Percentiles rank a stretch among this genome's conserved stretches.
These are phyloP conservation scores for Wickerhamomyces hampshirensis DNA, from an alignment of 805 yeast genomes.

Conservation along the genomic window DNA sequence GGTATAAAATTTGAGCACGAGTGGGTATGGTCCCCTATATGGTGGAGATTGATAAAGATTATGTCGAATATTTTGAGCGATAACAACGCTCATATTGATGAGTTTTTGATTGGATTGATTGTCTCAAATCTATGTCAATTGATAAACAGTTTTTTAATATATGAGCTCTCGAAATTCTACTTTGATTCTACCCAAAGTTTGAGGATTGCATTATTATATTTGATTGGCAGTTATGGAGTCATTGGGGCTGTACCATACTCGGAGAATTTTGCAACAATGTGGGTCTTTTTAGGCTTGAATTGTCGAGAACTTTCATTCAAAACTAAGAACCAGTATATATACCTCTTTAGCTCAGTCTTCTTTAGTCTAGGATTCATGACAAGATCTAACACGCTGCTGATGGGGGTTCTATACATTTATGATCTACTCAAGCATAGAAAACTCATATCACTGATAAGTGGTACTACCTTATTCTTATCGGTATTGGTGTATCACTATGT, in stretches of 20 bases:
- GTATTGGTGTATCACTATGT: conserved; percentile 42
- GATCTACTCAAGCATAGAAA: conserved; percentile 39
- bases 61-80: conserved; percentile 1
- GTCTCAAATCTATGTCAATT: conserved; percentile 52
- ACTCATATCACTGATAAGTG: conserved; percentile 43
- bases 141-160: conserved; percentile 43
- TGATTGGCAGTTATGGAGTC: conserved; percentile 74
- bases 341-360: conserved; percentile 25
- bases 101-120: conserved; percentile 40
- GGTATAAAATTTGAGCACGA: conserved; percentile 73
- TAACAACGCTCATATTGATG: conserved; percentile 4
- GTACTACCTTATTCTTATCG: conserved; percentile 44
- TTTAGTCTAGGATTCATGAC: conserved; percentile 57
- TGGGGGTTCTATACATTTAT: conserved; percentile 61
- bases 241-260: conserved; percentile 72
- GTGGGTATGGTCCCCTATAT: conserved; percentile 78
- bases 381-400: conserved; percentile 70
- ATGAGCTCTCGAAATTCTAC: conserved; percentile 38
- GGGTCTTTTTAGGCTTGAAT: conserved; percentile 54
- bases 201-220: conserved; percentile 39
- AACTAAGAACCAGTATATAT: neutral
- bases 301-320: conserved; percentile 26
- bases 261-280: conserved; percentile 64
- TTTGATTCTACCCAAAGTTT: conserved; percentile 28
- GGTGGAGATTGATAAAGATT: conserved; percentile 52